Evolutionary conservation across 345 rosid species (phyloP).

Genomic region (Excoecaria agallocha): DNA sequence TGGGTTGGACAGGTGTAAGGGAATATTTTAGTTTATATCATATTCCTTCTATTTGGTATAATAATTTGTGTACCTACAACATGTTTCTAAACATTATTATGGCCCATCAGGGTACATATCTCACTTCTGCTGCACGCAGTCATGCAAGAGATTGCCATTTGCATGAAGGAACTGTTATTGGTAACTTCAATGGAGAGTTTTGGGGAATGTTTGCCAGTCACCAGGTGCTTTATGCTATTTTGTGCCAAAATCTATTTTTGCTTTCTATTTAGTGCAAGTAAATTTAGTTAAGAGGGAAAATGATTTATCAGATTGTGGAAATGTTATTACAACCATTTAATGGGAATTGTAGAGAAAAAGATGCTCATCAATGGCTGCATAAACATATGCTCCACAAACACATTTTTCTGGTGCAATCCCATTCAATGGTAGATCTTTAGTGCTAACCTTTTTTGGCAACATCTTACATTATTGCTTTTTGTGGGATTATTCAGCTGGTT

Average conservation of each 20-base stretch:
- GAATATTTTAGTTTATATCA: constrained; percentile 12
- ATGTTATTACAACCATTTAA: no score
- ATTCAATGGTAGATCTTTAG: no score
- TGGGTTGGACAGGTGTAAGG: constrained; percentile 93
- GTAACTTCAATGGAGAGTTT: constrained; percentile 86
- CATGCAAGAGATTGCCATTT: constrained; percentile 59
- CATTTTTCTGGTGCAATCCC: background rate
- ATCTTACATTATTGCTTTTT: constrained; percentile 1
- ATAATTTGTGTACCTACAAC: constrained; percentile 8
- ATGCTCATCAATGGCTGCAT: no score
- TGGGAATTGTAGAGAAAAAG: no score
- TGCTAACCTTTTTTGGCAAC: constrained; percentile 11
- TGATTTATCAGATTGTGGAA: background rate
- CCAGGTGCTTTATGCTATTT: constrained; percentile 51
- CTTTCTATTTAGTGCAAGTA: constrained; percentile 8
- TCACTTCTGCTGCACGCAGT: constrained; percentile 71
- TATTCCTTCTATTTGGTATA: background rate
- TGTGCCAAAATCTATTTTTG: constrained; percentile 3
- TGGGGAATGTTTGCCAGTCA: constrained; percentile 86
- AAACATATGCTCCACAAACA: background rate
- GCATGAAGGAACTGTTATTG: constrained; percentile 75
- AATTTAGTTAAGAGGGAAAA: background rate
- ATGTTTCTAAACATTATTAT: constrained; percentile 10
- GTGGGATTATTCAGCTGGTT: constrained; percentile 49
- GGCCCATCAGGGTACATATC: constrained; percentile 75